Evolutionary conservation across 495 filamentous ascomycete species (phyloP).

Genomic region (Astrocystis sublimbata): DNA sequence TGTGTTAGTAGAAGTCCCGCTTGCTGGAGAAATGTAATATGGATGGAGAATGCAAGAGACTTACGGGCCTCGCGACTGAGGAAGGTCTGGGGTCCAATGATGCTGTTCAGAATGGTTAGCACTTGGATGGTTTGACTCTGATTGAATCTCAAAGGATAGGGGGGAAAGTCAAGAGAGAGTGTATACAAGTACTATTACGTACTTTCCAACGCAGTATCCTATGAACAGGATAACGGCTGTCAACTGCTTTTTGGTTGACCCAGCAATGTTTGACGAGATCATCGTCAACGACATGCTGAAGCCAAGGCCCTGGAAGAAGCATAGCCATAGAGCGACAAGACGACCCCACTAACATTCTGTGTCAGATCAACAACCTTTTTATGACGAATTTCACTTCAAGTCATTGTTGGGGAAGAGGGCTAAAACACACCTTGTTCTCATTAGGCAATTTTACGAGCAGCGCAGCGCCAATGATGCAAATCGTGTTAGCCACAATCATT

Average conservation of each 20-base stretch:
- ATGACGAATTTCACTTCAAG: too few species aligned
- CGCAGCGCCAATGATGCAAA: slow-evolving; percentile 40
- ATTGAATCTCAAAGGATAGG: neutral
- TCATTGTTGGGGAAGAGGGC: neutral
- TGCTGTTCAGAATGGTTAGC: slow-evolving; percentile 18
- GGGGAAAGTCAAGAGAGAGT: neutral
- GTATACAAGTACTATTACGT: neutral
- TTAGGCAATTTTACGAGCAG: slow-evolving; percentile 47
- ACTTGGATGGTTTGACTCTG: neutral
- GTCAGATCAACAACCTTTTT: too few species aligned
- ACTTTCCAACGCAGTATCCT: slow-evolving; percentile 33
- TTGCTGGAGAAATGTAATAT: too few species aligned
- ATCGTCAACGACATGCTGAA: slow-evolving; percentile 34
- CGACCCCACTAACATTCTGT: slow-evolving; percentile 22
- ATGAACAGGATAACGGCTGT: slow-evolving; percentile 29
- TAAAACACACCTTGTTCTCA: slow-evolving; percentile 13
- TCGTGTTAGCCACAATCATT: slow-evolving; percentile 39
- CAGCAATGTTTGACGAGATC: slow-evolving; percentile 33
- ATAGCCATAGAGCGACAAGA: slow-evolving; percentile 38
- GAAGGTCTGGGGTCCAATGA: slow-evolving; percentile 36
- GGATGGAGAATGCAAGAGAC: neutral
- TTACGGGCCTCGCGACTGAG: slow-evolving; percentile 25
- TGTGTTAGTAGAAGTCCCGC: neutral
- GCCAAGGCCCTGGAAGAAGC: slow-evolving; percentile 36
- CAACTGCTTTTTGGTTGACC: slow-evolving; percentile 35